Evolutionary conservation across 345 rosid genomes (phyloP).

Genomic region (Lepidium didymum): DNA sequence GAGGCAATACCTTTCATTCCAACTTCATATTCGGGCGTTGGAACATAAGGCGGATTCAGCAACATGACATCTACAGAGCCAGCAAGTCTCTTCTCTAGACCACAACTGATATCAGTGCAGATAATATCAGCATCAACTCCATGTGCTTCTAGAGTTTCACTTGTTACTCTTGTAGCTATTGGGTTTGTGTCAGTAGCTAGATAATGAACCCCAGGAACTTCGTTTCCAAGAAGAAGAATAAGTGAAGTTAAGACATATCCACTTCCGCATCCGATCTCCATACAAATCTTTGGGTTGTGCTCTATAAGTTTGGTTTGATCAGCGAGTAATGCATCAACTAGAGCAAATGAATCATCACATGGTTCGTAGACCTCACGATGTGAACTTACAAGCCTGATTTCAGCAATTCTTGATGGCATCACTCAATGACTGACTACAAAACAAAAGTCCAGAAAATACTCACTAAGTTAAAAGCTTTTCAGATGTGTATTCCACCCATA

Average conservation of each 20-base stretch:
- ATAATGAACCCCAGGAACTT: constrained; percentile 34
- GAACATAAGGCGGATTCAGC: constrained; percentile 93
- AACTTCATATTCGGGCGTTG: constrained; percentile 88
- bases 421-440: not conserved
- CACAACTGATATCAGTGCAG: constrained; percentile 49
- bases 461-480: too few relatives aligned
- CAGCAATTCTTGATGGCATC: constrained; percentile 51
- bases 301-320: constrained; percentile 48
- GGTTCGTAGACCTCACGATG: constrained; percentile 90
- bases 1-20: constrained; percentile 56
- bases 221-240: constrained; percentile 55
- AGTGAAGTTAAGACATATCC: constrained; percentile 82
- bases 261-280: constrained; percentile 86
- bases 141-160: constrained; percentile 61
- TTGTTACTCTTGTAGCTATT: constrained; percentile 52
- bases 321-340: constrained; percentile 81
- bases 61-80: constrained; percentile 70
- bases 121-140: constrained; percentile 62
- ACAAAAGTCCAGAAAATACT: too few relatives aligned
- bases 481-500: too few relatives aligned
- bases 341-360: constrained; percentile 87
- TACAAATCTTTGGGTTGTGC: constrained; percentile 54
- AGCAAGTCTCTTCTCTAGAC: constrained; percentile 56
- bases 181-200: constrained; percentile 70
- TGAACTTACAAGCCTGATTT: constrained; percentile 66